These are phyloP conservation scores for Heliocybe sulcata DNA, from an alignment of 1,284 basidiomycete genomes.

Conservation along the genomic window DNA sequence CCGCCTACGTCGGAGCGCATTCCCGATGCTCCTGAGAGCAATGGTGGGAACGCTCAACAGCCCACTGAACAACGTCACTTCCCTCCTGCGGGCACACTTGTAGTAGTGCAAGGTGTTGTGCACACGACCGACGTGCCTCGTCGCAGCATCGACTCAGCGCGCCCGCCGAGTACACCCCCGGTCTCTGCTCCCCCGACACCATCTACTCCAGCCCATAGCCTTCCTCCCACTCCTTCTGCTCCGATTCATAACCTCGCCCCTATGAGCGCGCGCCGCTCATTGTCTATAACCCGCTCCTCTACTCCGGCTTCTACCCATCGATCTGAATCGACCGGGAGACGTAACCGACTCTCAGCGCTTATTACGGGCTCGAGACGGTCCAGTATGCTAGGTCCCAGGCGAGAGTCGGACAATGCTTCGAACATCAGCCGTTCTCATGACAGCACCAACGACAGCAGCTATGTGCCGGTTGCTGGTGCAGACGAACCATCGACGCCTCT, in stretches of 20 bases:
- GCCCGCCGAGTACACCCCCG: constrained; percentile 3
- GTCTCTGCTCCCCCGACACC: constrained; percentile 4
- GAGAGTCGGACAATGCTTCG: neutral
- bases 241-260: neutral
- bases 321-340: constrained; percentile 16
- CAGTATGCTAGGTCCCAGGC: neutral
- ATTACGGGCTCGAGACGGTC: neutral
- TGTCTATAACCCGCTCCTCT: constrained; percentile 9
- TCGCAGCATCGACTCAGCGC: constrained; percentile 6
- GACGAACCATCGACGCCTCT: neutral
- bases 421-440: neutral
- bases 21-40: constrained; percentile 5
- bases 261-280: constrained; percentile 12
- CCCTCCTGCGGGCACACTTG: constrained; percentile 67
- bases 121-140: constrained; percentile 44
- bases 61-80: constrained; percentile 34
- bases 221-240: constrained; percentile 5
- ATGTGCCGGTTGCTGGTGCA: neutral
- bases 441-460: neutral
- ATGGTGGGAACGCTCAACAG: constrained; percentile 6
- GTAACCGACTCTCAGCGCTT: constrained; percentile 11
- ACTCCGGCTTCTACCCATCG: constrained; percentile 10
- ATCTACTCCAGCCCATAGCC: neutral
- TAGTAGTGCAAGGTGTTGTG: constrained; percentile 75
- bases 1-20: constrained; percentile 8